Evolutionary conservation across 2,329 filamentous ascomycete species (phyloP), one percentile per base, ranked within the genome.

Genomic region (Phialemonium atrogriseum): DNA sequence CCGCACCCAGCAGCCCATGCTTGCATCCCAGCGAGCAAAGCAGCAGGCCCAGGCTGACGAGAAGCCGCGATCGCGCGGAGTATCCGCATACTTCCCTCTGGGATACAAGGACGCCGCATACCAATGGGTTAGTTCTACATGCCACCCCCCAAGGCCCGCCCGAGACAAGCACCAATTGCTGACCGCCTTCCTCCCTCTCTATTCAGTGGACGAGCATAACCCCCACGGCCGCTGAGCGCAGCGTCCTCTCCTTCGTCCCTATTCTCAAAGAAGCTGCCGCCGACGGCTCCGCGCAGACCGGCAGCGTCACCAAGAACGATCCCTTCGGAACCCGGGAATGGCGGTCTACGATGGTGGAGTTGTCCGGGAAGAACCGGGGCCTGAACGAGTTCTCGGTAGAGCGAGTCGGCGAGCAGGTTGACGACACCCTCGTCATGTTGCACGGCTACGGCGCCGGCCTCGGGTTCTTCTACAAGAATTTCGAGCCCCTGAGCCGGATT

Each of bases 401-500:
- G 60, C 72, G 88, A 30, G 62, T 86, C 1, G 85, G 78, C 21
- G 88, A 95, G 51, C 59, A 79, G 5, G 73, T 77, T 0, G 80
- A 93, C 27, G 80, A 96, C 50, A 91, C 85, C 25, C 67, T 98
- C 11, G 89, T 98, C 26, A 94, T 98, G 76, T 65, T 98, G 5
- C 91, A 98, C 53, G 91, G 91, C 39, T 98, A 98, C 56, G 91
- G 91, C 27, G 91, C 91, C 3, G 91, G 91, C 1, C 70, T 98
- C 1, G 91, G 89, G 14, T 96, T 98, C 60, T 98, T 94, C 68
- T 98, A 95, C 68, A 89, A 91, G 61, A 98, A 98, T 54, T 94
- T 94, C 38, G 91, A 98, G 56, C 77, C 80, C 5, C 62, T 98
- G 20, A 88, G 81, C 27, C 77, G 88, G 12, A 62, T 77, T 1